Evolutionary conservation across 805 yeast genomes (phyloP).

Genomic region (Kodamaea kaohsiungensis): DNA sequence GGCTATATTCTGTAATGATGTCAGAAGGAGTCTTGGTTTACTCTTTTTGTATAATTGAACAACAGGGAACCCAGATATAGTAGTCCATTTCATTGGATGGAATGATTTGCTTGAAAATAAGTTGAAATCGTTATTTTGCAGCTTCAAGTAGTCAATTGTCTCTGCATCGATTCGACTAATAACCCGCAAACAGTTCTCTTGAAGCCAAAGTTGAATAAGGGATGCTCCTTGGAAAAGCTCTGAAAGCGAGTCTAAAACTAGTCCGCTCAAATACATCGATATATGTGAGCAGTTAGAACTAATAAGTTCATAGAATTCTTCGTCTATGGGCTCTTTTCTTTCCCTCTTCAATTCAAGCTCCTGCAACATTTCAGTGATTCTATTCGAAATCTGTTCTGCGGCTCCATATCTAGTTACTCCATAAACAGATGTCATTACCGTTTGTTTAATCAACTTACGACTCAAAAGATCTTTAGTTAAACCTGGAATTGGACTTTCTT

Average conservation of each 20-base stretch:
- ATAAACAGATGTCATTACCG: slow-evolving; percentile 48
- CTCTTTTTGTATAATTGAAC: slow-evolving; percentile 34
- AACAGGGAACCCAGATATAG: slow-evolving; percentile 42
- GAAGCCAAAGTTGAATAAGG: slow-evolving; percentile 37
- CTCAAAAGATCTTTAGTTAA: slow-evolving; percentile 10
- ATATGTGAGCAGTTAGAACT: not conserved
- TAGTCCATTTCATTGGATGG: slow-evolving; percentile 45
- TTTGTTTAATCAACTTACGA: slow-evolving; percentile 40
- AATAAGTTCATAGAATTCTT: not conserved
- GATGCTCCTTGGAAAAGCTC: slow-evolving; percentile 36
- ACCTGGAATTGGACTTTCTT: not conserved
- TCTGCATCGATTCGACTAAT: slow-evolving; percentile 25
- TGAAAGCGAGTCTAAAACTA: slow-evolving; percentile 26
- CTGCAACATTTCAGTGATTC: slow-evolving; percentile 24
- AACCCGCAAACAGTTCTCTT: slow-evolving; percentile 30
- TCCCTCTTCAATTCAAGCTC: slow-evolving; percentile 11
- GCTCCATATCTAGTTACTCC: slow-evolving; percentile 45
- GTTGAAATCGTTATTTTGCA: slow-evolving; percentile 9
- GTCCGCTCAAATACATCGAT: slow-evolving; percentile 20
- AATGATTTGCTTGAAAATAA: slow-evolving; percentile 21
- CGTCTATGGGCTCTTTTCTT: not conserved
- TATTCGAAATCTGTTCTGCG: slow-evolving; percentile 27
- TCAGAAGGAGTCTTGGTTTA: slow-evolving; percentile 14
- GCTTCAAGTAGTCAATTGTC: slow-evolving; percentile 11
- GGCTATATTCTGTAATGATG: slow-evolving; percentile 25